phyloP scores from a whole-genome alignment of 2,329 filamentous ascomycete genomes.

The Ceratocystis huliohia region DNA sequence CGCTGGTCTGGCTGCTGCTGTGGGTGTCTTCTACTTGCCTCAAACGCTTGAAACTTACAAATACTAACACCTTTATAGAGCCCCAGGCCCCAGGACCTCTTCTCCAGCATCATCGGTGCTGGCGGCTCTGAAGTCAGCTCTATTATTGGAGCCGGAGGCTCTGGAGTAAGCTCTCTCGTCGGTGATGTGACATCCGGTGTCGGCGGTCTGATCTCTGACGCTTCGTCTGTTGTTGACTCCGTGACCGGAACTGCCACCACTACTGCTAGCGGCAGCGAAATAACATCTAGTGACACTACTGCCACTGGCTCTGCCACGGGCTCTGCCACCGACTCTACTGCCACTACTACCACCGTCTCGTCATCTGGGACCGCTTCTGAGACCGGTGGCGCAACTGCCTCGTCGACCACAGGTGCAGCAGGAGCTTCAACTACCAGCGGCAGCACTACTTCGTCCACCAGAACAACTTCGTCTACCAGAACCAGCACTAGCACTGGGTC shows the following conservation, averaged over 20 bases:
- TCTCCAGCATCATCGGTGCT: conserved; percentile 19
- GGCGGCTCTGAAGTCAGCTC: conserved; percentile 18
- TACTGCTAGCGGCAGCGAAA: conserved; percentile 18
- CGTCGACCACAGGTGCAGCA: too few species aligned
- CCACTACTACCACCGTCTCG: conserved; percentile 23
- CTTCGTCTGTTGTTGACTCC: conserved; percentile 5
- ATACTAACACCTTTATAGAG: background rate
- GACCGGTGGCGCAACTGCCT: background rate
- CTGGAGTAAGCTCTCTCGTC: conserved; percentile 18
- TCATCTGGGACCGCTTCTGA: conserved; percentile 20
- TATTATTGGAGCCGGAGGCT: conserved; percentile 17
- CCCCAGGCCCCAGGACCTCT: conserved; percentile 12
- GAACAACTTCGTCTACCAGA: conserved; percentile 17
- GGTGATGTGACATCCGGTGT: conserved; percentile 16
- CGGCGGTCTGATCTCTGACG: background rate
- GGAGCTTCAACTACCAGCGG: too few species aligned
- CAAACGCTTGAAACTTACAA: background rate
- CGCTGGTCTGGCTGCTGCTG: conserved; percentile 28
- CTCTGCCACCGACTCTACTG: conserved; percentile 20
- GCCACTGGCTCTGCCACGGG: conserved; percentile 16
- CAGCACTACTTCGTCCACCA: conserved; percentile 21
- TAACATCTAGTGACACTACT: conserved; percentile 15
- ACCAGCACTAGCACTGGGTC: conserved; percentile 19
- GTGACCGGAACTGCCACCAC: conserved; percentile 20
- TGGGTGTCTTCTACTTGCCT: conserved; percentile 21